Percentiles rank a stretch among this genome's conserved stretches.
Conservation (phyloP, 176 grass and related monocot genomes). For the barley (Hordeum vulgare) region MorexV3_pseudomolecules_assembly NC_058524.1:64140260-64140759, state of each 20-base stretch:
- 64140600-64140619: not conserved
- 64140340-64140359: not conserved
- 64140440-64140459: slow-evolving; percentile 14
- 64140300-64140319: slow-evolving; percentile 17
- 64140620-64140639: not conserved
- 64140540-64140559: not conserved
- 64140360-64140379: not conserved
- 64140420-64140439: not conserved
- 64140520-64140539: not conserved
- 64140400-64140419: slow-evolving; percentile 12
- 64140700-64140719: not conserved
- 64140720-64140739: not conserved
- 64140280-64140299: not conserved
- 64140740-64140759: not conserved
- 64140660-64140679: not conserved
- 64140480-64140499: slow-evolving; percentile 2
- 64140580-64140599: not conserved
- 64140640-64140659: not conserved
- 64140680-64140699: not conserved
- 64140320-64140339: slow-evolving; percentile 3
- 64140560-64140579: not conserved
- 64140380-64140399: not conserved
- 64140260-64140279: not conserved
- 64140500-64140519: not conserved
- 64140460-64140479: slow-evolving; percentile 10